Base-by-base conservation (phyloP, 2,329 filamentous ascomycete species). In the Phialophora verrucosa region DNA sequence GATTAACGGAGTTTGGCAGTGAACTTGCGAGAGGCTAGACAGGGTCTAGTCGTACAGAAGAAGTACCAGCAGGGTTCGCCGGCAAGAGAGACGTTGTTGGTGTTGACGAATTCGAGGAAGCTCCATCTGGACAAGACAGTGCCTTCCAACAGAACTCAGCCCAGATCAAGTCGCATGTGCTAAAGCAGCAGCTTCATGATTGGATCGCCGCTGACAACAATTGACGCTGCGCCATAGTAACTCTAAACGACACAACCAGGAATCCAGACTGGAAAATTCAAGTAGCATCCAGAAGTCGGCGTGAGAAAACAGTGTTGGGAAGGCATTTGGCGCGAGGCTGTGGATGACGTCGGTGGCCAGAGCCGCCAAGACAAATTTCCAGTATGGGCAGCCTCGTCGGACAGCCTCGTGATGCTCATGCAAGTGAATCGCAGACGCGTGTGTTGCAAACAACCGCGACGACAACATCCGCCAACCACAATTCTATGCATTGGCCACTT, bases 61-160 rank as follows among this genome's bases (percentile, higher is more conserved):
- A 23, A 61, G 59, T 14, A 61, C 47, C 47, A 42, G 49, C 59
- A 35, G 47, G 8, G 32, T 10, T 3, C 29, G 49, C 59, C 25
- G 59, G 59, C 27, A 25, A 38, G 59, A 42, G 31, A 50, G 10
- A 53, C 8, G 44, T 44, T 35, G 57, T 61, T 32, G 32, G 31
- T 14, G 49, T 49, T 59, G 59, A 23, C 17, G 49, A 53, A 61
- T 23, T 29, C 23, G 25, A 61, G 31, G 31, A 61, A 35, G 25
- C 59, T 61, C 59, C 59, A 61, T 61, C 47, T 61, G 58, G 58
- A 53, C 31, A 20, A 14, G n/a, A 23, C 8, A 14, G 14, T 20
- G 23, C 29, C 25, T 53, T 61, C 23, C 29, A 27, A 11, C 47
- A 23, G 20, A 14, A n/a, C 23, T 61, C 29, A 42, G 12, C 17